Base-by-base conservation (phyloP, 257 asterid genomes). In the Vinca minor region DNA sequence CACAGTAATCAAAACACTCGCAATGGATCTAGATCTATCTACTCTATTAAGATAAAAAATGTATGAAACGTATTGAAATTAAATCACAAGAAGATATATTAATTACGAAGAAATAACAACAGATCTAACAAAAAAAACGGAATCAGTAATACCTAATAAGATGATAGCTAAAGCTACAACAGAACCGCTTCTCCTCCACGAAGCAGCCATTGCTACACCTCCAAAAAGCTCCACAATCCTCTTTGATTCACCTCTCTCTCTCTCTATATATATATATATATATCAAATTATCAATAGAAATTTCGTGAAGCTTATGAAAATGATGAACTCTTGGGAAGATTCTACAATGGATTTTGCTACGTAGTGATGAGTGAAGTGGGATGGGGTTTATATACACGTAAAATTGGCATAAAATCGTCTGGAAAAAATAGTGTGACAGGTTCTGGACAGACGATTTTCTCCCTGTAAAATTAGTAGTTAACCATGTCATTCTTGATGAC, bases 151-250 rank as follows among this genome's bases (percentile, higher is more conserved):
- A 79, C 84, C 82, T 44, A 74, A 56, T 48, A 79, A 44, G 59
- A 79, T 70, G 73, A 79, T 73, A 9, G 76, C 68, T 12, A 74
- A 71, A n/a, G 71, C 71, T 31, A 67, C 58, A 62, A 68, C 58
- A 36, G 81, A 79, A 41, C 72, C 70, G 57, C 73, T 63, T 61
- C 76, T 70, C 72, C 81, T 72, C 62, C 67, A 75, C 48, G 54
- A 52, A 67, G 71, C 72, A 44, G 71, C 78, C 78, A 76, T 70
- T 35, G 74, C 76, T 57, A 26, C 65, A 59, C 60, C 66, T 47
- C 72, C 61, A n/a, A 49, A 57, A 39, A 44, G 44, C 35, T 25
- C 55, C 35, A 8, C 15, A 14, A n/a, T 20, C 26, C 59, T 13
- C 65, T 68, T n/a, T 17, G 0, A 11, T 49, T 31, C 15, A 49